Conservation (phyloP, 2,329 filamentous ascomycete genomes). For the Zymoseptoria passerinii region DNA sequence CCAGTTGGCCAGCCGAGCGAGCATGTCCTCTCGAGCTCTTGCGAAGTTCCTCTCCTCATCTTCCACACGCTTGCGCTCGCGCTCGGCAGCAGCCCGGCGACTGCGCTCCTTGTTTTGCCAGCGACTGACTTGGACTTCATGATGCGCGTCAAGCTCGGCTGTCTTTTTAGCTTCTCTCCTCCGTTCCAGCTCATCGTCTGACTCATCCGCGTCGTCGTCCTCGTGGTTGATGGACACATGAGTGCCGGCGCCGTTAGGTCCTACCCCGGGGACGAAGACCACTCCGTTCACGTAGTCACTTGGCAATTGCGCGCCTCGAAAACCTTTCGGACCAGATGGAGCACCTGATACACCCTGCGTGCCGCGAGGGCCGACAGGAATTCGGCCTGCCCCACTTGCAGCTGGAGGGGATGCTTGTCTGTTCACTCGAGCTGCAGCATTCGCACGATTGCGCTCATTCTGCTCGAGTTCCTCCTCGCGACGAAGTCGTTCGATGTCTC, state of each 20-base stretch:
- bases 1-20: constrained; percentile 69
- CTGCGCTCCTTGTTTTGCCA: constrained; percentile 87
- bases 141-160: constrained; percentile 69
- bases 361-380: constrained; percentile 65
- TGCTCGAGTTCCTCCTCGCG: constrained; percentile 90
- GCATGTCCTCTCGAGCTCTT: constrained; percentile 57
- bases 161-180: constrained; percentile 63
- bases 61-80: constrained; percentile 72
- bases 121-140: constrained; percentile 74
- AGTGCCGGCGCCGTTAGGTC: constrained; percentile 39
- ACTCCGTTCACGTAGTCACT: constrained; percentile 70
- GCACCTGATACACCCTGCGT: constrained; percentile 59
- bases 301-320: constrained; percentile 52
- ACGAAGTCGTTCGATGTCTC: constrained; percentile 79
- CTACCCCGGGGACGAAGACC: constrained; percentile 66
- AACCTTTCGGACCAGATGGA: constrained; percentile 61
- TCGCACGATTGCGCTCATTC: constrained; percentile 67
- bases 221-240: constrained; percentile 52
- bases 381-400: constrained; percentile 59
- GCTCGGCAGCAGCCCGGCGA: constrained; percentile 72
- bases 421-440: constrained; percentile 49
- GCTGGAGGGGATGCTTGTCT: constrained; percentile 64
- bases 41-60: constrained; percentile 61
- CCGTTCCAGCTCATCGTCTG: constrained; percentile 74
- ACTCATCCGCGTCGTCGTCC: constrained; percentile 80